A percentile compares a stretch with the other conserved stretches of the same genome.
Conservation (phyloP, 192 early-diverging fungal species). For the Podila minutissima region DNA sequence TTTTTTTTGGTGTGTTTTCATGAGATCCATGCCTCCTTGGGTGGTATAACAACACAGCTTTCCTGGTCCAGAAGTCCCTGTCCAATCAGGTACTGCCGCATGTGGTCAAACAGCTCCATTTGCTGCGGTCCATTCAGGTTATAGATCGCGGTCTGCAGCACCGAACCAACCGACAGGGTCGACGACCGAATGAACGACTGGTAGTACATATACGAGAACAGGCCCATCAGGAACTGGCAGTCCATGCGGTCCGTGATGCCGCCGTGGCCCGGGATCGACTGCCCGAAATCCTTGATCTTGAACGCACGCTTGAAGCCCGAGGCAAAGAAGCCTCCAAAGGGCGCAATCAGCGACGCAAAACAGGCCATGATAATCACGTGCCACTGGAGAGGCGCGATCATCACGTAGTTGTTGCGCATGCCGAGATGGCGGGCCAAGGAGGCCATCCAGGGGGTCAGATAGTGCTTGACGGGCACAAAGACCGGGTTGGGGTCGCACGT, state of each 20-base stretch:
- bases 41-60: constrained; percentile 43
- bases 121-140: constrained; percentile 46
- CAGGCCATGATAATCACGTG: constrained; percentile 88
- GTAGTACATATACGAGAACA: constrained; percentile 93
- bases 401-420: constrained; percentile 54
- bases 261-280: constrained; percentile 98
- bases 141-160: constrained; percentile 39
- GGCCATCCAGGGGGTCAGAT: constrained; percentile 53
- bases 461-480: constrained; percentile 54
- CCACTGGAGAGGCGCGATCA: constrained; percentile 85
- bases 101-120: constrained; percentile 50
- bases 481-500: constrained; percentile 67
- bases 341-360: constrained; percentile 95
- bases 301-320: constrained; percentile 97
- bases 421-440: constrained; percentile 40
- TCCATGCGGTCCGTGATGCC: constrained; percentile 98
- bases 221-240: constrained; percentile 97
- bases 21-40: constrained; percentile 47
- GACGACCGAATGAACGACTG: constrained; percentile 83
- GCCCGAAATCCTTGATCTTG: constrained; percentile 96
- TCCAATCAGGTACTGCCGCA: constrained; percentile 53
- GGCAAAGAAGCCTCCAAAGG: constrained; percentile 99
- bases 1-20: neutral
- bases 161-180: constrained; percentile 32
- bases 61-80: constrained; percentile 48